Evolutionary conservation across 257 asterid species (phyloP).

Genomic region (Schizonepeta tenuifolia): DNA sequence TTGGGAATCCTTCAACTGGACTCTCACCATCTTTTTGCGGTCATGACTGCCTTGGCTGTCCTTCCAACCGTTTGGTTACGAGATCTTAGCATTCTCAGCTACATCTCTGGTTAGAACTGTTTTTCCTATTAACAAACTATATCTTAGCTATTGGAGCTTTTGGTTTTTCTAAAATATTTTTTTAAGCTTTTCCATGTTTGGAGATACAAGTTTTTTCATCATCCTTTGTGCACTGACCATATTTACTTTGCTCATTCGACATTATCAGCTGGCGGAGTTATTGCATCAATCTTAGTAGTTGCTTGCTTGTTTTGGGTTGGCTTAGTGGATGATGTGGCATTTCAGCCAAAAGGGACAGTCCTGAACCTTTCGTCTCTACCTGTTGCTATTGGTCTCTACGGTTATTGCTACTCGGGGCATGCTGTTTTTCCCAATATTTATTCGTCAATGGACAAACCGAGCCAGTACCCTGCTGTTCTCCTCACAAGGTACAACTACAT

Average conservation of each 20-base stretch:
- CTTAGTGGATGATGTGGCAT: slow-evolving; percentile 70
- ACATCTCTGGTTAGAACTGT: slow-evolving; percentile 76
- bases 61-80: slow-evolving; percentile 90
- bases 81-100: slow-evolving; percentile 83
- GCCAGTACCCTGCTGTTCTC: slow-evolving; percentile 79
- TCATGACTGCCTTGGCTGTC: slow-evolving; percentile 67
- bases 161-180: too few species aligned
- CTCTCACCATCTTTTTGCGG: slow-evolving; percentile 74
- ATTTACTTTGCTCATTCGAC: slow-evolving; percentile 16
- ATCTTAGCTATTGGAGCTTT: not conserved
- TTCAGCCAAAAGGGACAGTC: slow-evolving; percentile 50
- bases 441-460: slow-evolving; percentile 80
- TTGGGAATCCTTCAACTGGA: slow-evolving; percentile 58
- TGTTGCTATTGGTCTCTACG: slow-evolving; percentile 92
- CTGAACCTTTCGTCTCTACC: slow-evolving; percentile 86
- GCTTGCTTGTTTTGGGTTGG: slow-evolving; percentile 86
- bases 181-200: not conserved
- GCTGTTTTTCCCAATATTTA: slow-evolving; percentile 96
- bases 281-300: slow-evolving; percentile 86
- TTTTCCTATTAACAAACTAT: not conserved
- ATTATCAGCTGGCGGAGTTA: slow-evolving; percentile 90
- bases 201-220: too few species aligned
- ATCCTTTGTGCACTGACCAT: not conserved
- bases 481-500: slow-evolving; percentile 55
- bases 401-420: slow-evolving; percentile 95